phyloP scores from a whole-genome alignment of 2,329 filamentous ascomycete genomes.

The Fusarium tupiense region DNA sequence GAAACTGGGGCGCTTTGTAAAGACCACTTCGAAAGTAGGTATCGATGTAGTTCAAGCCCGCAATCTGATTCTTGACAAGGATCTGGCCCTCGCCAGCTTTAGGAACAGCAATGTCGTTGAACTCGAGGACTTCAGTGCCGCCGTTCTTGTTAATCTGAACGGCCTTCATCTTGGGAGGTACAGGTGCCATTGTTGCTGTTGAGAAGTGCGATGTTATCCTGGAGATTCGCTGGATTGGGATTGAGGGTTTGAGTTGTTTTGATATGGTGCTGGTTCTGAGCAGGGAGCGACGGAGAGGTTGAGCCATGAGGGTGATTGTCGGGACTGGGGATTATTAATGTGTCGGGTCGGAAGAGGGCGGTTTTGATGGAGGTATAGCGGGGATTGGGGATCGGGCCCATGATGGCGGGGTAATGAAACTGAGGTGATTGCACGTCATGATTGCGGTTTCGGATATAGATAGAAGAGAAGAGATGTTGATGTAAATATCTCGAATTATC shows the following conservation, averaged over 20 bases:
- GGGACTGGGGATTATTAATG: background rate
- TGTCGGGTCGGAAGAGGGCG: slow-evolving; percentile 2
- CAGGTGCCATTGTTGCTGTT: slow-evolving; percentile 71
- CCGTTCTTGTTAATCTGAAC: slow-evolving; percentile 71
- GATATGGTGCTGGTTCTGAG: slow-evolving; percentile 20
- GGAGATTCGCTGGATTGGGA: slow-evolving; percentile 12
- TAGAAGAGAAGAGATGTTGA: background rate
- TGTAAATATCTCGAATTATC: background rate
- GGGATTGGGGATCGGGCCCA: slow-evolving; percentile 9
- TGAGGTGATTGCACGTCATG: slow-evolving; percentile 15
- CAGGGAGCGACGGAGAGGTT: slow-evolving; percentile 31
- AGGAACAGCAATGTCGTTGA: slow-evolving; percentile 76
- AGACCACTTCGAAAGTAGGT: slow-evolving; percentile 89
- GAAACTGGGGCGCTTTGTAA: slow-evolving; percentile 74
- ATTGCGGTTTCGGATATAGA: background rate
- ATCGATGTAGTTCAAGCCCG: slow-evolving; percentile 91
- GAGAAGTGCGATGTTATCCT: slow-evolving; percentile 15
- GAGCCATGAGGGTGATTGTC: slow-evolving; percentile 31
- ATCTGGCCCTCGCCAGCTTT: slow-evolving; percentile 74
- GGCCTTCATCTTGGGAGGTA: slow-evolving; percentile 77
- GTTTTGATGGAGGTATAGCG: background rate
- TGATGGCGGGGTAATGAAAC: slow-evolving; percentile 42
- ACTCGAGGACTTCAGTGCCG: slow-evolving; percentile 76
- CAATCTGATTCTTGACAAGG: slow-evolving; percentile 81
- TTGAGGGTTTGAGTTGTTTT: background rate